phyloP scores from a whole-genome alignment of 441 rosid genomes.

The Gossypium trilobum region DNA sequence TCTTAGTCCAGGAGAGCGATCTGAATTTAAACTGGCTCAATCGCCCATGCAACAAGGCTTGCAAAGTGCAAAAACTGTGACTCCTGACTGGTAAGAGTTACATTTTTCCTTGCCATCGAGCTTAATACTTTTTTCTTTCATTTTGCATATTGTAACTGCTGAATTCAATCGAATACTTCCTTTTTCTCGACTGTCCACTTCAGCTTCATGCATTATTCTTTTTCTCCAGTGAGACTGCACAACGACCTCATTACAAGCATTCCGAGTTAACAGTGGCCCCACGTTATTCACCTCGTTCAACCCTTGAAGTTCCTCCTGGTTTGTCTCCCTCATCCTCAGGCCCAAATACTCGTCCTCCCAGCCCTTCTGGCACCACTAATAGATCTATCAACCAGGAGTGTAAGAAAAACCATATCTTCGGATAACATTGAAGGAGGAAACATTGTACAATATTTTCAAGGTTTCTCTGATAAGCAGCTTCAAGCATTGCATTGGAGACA shows the following conservation, averaged over 20 bases:
- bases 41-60: slow-evolving; percentile 25
- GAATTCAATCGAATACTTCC: slow-evolving; percentile 6
- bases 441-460: neutral
- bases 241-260: slow-evolving; percentile 28
- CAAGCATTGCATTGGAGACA: slow-evolving; percentile 12
- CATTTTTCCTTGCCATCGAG: neutral
- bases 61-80: slow-evolving; percentile 24
- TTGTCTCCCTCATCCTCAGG: slow-evolving; percentile 22
- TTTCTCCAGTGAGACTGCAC: slow-evolving; percentile 50
- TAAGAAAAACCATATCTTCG: slow-evolving; percentile 13
- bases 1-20: slow-evolving; percentile 31
- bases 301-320: slow-evolving; percentile 35
- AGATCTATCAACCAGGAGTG: neutral
- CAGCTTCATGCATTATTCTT: slow-evolving; percentile 29
- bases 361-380: slow-evolving; percentile 12
- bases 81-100: slow-evolving; percentile 45
- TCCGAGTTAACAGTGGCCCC: slow-evolving; percentile 31
- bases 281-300: slow-evolving; percentile 40
- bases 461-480: slow-evolving; percentile 27
- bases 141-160: neutral
- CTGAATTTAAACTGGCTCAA: slow-evolving; percentile 42
- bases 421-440: slow-evolving; percentile 12
- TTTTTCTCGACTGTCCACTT: slow-evolving; percentile 23
- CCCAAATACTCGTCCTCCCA: slow-evolving; percentile 10
- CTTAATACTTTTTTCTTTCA: neutral